phyloP scores from a whole-genome alignment of 192 early-diverging fungal genomes.

The Physocladia obscura region DNA sequence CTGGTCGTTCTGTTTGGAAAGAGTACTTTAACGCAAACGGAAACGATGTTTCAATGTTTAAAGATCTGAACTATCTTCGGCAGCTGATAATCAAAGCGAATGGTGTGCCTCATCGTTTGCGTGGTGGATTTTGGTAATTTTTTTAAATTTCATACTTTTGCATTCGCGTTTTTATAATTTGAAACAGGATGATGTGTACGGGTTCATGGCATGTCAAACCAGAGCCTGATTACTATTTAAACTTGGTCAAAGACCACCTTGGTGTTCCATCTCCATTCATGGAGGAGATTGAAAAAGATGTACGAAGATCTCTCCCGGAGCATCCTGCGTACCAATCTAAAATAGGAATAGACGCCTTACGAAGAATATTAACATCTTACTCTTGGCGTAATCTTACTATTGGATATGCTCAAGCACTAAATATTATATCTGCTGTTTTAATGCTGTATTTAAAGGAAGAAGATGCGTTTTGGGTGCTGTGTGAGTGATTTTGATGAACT shows the following conservation, averaged over 20 bases:
- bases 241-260: constrained; percentile 37
- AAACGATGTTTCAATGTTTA: constrained; percentile 52
- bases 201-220: constrained; percentile 57
- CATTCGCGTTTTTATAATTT: too few species aligned
- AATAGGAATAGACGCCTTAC: constrained; percentile 52
- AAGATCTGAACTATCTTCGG: constrained; percentile 44
- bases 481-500: constrained; percentile 29
- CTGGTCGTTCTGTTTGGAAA: constrained; percentile 31
- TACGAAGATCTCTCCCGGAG: constrained; percentile 58
- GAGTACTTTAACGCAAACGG: constrained; percentile 53
- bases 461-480: constrained; percentile 61
- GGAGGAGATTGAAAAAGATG: constrained; percentile 69
- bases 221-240: constrained; percentile 44
- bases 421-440: constrained; percentile 58
- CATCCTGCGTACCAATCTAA: constrained; percentile 58
- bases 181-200: constrained; percentile 50
- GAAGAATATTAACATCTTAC: constrained; percentile 56
- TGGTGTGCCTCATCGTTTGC: constrained; percentile 46
- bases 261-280: constrained; percentile 42
- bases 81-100: constrained; percentile 47
- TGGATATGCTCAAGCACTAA: constrained; percentile 65
- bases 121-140: constrained; percentile 55
- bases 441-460: constrained; percentile 56
- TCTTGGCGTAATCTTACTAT: constrained; percentile 62
- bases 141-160: background rate